Conservation (phyloP, 2,329 filamentous ascomycete genomes). For the Cadophora malorum region DNA sequence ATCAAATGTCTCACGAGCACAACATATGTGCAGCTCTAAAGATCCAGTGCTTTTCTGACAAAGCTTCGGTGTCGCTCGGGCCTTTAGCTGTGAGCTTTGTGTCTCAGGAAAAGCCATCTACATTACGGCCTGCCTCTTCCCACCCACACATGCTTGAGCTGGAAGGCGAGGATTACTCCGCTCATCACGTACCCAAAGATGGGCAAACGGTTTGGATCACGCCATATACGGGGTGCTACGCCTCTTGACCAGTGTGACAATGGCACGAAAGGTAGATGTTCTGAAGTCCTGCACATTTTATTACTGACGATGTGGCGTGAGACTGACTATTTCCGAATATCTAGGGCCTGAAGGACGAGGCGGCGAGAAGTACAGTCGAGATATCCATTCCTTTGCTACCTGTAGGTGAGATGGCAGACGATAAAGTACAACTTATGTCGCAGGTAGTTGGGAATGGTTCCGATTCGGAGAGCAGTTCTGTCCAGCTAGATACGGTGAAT, state of each 20-base stretch:
- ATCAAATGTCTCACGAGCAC: conserved; percentile 28
- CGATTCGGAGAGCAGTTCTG: conserved; percentile 26
- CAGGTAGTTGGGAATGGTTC: neutral
- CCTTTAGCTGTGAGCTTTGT: neutral
- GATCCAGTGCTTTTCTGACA: neutral
- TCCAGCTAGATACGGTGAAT: conserved; percentile 12
- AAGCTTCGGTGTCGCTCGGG: neutral
- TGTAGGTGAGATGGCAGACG: neutral
- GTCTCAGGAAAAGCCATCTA: neutral
- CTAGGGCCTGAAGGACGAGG: neutral
- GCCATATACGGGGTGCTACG: neutral
- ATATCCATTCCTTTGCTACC: neutral
- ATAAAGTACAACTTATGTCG: neutral
- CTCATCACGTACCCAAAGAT: conserved; percentile 1
- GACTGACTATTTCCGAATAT: neutral
- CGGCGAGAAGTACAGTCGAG: neutral
- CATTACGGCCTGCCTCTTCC: too few relatives aligned
- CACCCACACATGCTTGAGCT: too few relatives aligned
- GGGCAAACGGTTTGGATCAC: neutral
- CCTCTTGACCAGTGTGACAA: neutral
- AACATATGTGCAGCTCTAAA: conserved; percentile 22
- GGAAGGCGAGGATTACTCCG: conserved; percentile 7
- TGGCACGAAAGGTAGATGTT: neutral
- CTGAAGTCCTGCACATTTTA: neutral
- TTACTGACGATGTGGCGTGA: neutral